Percentiles rank a stretch among this genome's conserved stretches.
phyloP scores from a whole-genome alignment of 2,329 filamentous ascomycete genomes.

The Hymenoscyphus scutula region DNA sequence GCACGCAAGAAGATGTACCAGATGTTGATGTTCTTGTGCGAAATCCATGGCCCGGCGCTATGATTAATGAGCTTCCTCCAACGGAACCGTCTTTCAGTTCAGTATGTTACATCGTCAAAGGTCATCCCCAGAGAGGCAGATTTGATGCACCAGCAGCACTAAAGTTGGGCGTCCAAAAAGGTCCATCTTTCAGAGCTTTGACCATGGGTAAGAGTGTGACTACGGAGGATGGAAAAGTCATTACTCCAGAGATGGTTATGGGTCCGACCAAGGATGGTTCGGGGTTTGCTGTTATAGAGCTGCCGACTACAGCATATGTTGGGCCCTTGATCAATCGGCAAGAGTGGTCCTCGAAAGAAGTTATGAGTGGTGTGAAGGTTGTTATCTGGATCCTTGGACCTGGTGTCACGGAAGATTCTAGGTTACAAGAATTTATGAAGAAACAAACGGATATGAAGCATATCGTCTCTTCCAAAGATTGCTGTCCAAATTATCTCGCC shows the following conservation, averaged over 20 bases:
- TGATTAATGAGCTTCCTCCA: slow-evolving; percentile 62
- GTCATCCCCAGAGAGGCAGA: slow-evolving; percentile 72
- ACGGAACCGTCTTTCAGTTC: slow-evolving; percentile 65
- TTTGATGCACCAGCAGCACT: slow-evolving; percentile 68
- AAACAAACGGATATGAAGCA: slow-evolving; percentile 64
- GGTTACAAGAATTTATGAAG: slow-evolving; percentile 67
- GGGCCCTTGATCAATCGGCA: slow-evolving; percentile 64
- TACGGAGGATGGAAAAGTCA: slow-evolving; percentile 60
- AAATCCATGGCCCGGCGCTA: slow-evolving; percentile 74
- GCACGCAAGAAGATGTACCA: slow-evolving; percentile 47
- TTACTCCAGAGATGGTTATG: slow-evolving; percentile 87
- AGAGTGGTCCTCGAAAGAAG: slow-evolving; percentile 65
- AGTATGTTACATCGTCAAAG: slow-evolving; percentile 83
- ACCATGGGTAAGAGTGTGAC: slow-evolving; percentile 61
- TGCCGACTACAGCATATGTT: slow-evolving; percentile 70
- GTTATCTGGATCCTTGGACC: slow-evolving; percentile 82
- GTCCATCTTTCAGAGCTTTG: slow-evolving; percentile 58
- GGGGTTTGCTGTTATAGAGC: slow-evolving; percentile 76
- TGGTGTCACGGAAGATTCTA: slow-evolving; percentile 60
- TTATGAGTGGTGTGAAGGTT: slow-evolving; percentile 65
- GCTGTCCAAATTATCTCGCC: slow-evolving; percentile 71
- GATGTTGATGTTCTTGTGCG: slow-evolving; percentile 71
- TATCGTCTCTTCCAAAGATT: slow-evolving; percentile 72
- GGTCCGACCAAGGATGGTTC: slow-evolving; percentile 63
- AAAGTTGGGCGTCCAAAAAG: slow-evolving; percentile 60